Base-by-base conservation (phyloP, 306 rosid genomes). In the Pterocarpus macrocarpus region DNA sequence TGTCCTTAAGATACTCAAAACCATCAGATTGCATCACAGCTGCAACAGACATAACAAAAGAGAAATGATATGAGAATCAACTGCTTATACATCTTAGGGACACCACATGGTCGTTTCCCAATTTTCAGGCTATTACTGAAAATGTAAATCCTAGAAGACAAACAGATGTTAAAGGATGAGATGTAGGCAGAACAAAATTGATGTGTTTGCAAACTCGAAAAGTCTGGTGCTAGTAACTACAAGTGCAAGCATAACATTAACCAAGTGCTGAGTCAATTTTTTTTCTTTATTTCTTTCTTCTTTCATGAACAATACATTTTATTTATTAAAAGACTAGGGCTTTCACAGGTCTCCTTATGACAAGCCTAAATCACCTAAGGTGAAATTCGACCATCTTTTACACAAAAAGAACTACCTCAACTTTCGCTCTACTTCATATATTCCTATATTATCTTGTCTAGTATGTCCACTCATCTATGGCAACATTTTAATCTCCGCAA, bases 1-100 rank as follows among this genome's bases (percentile, higher is more conserved):
- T 82, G 56, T 95, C 99, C 92, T 91, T 95, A 44, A 95, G 97
- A 76, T 89, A 91, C 87, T 93, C 94, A 73, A 91, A 95, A 49
- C 99, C 98, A 71, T 95, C 98, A 5, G 97, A 89, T 83, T 91
- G 94, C 99, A 95, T 95, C 69, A 95, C 99, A n/a, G 97, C 99
- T 95, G 92, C 85, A 80, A 45, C 59, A 82, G 72, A 70, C 32
- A 73, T 69, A 70, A 63, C 3, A 14, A 66, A 62, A 52, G 63
- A 45, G 61, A 55, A 65, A 73, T 78, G 8, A 69, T 17, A 76
- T 73, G 43, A 69, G 43, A 84, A 76, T 64, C 64, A 81, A 50
- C 3, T 52, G 28, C 50, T 4, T 32, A 57, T 75, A 47, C 30
- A 82, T 75, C 72, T 12, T 28, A 81, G 47, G 35, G 64, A 57